Conservation (phyloP, 2,329 filamentous ascomycete species). For the Aureobasidium subglaciale region DNA sequence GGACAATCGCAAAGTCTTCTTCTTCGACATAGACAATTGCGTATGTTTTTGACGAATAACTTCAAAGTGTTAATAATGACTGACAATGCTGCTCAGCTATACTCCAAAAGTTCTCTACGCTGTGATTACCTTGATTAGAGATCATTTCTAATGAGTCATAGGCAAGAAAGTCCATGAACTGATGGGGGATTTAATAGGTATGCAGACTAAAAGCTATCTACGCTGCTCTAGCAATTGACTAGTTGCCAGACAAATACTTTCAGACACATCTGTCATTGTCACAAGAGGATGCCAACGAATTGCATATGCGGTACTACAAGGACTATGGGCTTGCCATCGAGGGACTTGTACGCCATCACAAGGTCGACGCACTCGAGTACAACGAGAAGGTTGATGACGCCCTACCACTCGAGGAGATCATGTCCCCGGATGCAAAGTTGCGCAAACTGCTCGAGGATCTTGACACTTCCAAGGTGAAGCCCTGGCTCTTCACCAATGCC, state of each 20-base stretch:
- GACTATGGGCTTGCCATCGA: conserved; percentile 97
- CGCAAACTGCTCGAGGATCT: conserved; percentile 73
- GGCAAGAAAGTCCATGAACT: conserved; percentile 70
- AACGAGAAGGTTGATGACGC: conserved; percentile 94
- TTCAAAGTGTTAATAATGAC: neutral
- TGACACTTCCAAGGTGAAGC: conserved; percentile 72
- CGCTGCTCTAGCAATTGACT: neutral
- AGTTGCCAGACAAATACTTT: conserved; percentile 48
- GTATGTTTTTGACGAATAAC: conserved; percentile 37
- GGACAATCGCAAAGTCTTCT: conserved; percentile 49
- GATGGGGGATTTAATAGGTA: conserved; percentile 77
- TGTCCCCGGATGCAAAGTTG: conserved; percentile 69
- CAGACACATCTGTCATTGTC: conserved; percentile 64
- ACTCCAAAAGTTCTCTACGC: conserved; percentile 61
- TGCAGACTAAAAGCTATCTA: too few species aligned
- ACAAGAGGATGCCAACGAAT: conserved; percentile 69
- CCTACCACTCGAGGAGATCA: conserved; percentile 74
- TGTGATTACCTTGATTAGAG: neutral
- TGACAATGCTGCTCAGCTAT: conserved; percentile 48
- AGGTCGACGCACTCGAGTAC: conserved; percentile 92
- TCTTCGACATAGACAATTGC: conserved; percentile 98
- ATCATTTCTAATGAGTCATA: neutral
- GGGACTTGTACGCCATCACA: conserved; percentile 85
- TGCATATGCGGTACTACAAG: conserved; percentile 89
- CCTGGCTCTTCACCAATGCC: conserved; percentile 96